Evolutionary conservation across 2,329 filamentous ascomycete genomes (phyloP), one percentile per base, ranked within the genome.

Genomic region (Aureobasidium musti): DNA sequence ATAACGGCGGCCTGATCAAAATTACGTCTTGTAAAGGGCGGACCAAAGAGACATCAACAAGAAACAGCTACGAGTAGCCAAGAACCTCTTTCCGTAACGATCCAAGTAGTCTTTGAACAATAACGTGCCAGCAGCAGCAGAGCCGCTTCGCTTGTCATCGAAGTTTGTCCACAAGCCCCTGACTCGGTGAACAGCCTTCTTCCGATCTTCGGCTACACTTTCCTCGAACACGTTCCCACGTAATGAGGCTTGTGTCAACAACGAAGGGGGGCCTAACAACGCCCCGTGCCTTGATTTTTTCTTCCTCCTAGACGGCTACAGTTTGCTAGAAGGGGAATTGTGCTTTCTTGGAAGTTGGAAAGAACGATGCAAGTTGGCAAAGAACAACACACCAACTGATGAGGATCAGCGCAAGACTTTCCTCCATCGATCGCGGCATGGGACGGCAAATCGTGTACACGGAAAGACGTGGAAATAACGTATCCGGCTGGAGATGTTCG

Each of bases 211-310:
- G 45, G 59, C 11, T 63, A 39, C 6, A 28, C 30, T 26, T 63
- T 21, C 59, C 59, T 3, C 10, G 13, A 17, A 3, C 6, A 10
- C 6, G 21, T 2, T 28, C 13, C 59, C 45, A 39, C 59, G 45
- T 50, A 50, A 63, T 50, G 59, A 63, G 59, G 59, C 43, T 63
- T 45, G 54, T 43, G 54, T 59, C 56, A 21, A 60, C 23, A 14
- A 2, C 41, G 4, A 33, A 23, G 41, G 59, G 59, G 33, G 45
- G 45, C 43, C 59, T 49, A 26, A 39, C 33, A 14, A n/a, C 30
- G 59, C 59, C 13, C 43, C 13, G 59, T 63, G 59, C 59, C 59
- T 63, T 39, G 59, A 47, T 47, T 49, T 49, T 47, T 50, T 43
- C 6, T 21, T 26, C 14, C 26, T 11, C 10, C 14, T 14, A 19